Conservation (phyloP, 2,329 filamentous ascomycete species). For the Sporothrix curviconia region DNA sequence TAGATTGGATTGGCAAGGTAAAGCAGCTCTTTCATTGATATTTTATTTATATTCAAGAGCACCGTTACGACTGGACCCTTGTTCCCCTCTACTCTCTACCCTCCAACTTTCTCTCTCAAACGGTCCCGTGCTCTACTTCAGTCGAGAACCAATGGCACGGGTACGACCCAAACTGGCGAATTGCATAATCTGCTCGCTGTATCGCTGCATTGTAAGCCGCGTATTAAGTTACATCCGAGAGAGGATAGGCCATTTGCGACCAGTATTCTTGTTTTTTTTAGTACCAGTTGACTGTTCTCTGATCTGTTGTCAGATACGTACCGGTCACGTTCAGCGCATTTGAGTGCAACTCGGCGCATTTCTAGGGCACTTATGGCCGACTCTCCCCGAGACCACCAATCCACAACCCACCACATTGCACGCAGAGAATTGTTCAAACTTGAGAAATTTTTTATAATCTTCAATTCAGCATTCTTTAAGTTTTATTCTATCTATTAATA, state of each 20-base stretch:
- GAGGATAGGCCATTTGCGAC: not conserved
- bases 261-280: not conserved
- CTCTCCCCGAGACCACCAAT: no score
- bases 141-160: not conserved
- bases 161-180: slow-evolving; percentile 3
- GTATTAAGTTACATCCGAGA: slow-evolving; percentile 5
- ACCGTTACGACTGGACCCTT: no score
- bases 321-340: no score
- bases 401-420: no score
- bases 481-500: not conserved
- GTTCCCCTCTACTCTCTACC: not conserved
- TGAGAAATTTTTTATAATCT: no score
- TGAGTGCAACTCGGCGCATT: no score
- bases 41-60: no score
- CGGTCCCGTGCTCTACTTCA: slow-evolving; percentile 3
- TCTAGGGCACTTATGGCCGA: no score
- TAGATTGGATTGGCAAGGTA: not conserved
- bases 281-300: no score
- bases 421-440: no score
- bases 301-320: no score
- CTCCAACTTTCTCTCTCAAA: not conserved
- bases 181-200: slow-evolving; percentile 5
- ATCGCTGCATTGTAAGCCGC: slow-evolving; percentile 2
- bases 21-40: not conserved
- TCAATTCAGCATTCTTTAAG: no score